These are phyloP conservation scores for Persicaria tinctoria DNA, from an alignment of 148 eudicot species.

Conservation along the genomic window DNA sequence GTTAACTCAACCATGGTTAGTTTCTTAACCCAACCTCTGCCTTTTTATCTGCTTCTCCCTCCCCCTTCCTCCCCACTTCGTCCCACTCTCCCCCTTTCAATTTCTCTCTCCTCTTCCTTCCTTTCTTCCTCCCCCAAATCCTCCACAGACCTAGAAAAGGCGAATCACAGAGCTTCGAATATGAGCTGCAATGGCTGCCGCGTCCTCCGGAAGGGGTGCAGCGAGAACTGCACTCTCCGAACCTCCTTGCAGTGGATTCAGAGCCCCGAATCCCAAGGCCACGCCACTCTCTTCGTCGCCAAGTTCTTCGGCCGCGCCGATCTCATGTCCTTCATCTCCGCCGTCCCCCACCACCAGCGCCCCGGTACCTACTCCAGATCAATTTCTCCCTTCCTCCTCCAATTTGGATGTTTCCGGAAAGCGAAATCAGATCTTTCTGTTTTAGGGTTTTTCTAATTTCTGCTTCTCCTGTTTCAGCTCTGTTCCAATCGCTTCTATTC, in stretches of 20 bases:
- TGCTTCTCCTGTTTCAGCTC: constrained; percentile 20
- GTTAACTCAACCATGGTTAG: constrained; percentile 14
- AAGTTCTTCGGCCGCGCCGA: constrained; percentile 66
- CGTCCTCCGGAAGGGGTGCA: constrained; percentile 46
- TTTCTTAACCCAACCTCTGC: constrained; percentile 7
- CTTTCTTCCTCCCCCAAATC: neutral
- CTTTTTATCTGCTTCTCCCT: constrained; percentile 5
- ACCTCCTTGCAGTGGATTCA: constrained; percentile 52
- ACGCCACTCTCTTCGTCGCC: constrained; percentile 59
- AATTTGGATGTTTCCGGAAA: neutral
- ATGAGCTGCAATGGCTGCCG: constrained; percentile 83
- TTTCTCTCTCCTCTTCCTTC: constrained; percentile 4
- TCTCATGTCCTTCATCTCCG: constrained; percentile 52
- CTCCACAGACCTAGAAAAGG: neutral
- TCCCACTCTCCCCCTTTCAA: neutral
- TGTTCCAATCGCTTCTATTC: constrained; percentile 47
- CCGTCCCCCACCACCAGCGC: constrained; percentile 35
- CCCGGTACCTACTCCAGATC: constrained; percentile 30
- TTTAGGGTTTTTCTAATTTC: neutral
- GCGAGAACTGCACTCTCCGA: constrained; percentile 41
- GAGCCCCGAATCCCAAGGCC: constrained; percentile 36
- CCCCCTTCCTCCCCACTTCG: neutral
- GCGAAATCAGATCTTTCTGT: neutral
- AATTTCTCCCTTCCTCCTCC: neutral
- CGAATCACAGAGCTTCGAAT: neutral